Evolutionary conservation across 768 basidiomycete species (phyloP).

Genomic region (Suillus decipiens): DNA sequence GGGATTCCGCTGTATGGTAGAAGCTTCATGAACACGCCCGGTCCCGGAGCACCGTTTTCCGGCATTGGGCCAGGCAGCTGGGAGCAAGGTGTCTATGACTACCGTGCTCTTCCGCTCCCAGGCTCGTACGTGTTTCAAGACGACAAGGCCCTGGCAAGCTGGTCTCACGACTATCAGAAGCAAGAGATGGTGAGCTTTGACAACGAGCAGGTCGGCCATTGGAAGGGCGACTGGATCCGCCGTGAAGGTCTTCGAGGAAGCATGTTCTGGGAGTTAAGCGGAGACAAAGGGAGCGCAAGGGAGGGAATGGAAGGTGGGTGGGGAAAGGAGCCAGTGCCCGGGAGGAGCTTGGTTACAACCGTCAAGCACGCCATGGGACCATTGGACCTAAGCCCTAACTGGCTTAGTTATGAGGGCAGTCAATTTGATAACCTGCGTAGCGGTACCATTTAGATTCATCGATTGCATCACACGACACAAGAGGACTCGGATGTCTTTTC

Average conservation of each 20-base stretch:
- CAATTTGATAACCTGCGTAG: slow-evolving; percentile 79
- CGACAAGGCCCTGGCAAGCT: slow-evolving; percentile 70
- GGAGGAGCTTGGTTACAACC: slow-evolving; percentile 68
- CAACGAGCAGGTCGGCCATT: slow-evolving; percentile 60
- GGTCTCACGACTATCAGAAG: slow-evolving; percentile 74
- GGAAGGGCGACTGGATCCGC: slow-evolving; percentile 83
- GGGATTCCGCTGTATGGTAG: slow-evolving; percentile 95
- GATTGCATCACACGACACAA: background rate
- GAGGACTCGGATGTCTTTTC: slow-evolving; percentile 7
- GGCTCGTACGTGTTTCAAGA: slow-evolving; percentile 69
- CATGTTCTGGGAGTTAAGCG: slow-evolving; percentile 95
- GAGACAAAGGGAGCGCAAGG: slow-evolving; percentile 72
- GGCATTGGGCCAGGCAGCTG: slow-evolving; percentile 88
- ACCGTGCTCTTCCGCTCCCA: slow-evolving; percentile 82
- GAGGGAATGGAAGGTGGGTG: slow-evolving; percentile 74
- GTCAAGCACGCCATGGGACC: slow-evolving; percentile 81
- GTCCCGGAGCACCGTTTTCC: slow-evolving; percentile 76
- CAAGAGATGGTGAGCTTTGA: slow-evolving; percentile 87
- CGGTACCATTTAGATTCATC: slow-evolving; percentile 49
- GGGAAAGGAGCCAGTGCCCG: slow-evolving; percentile 74
- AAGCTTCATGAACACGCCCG: slow-evolving; percentile 82
- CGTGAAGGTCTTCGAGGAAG: slow-evolving; percentile 80
- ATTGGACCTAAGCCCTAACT: slow-evolving; percentile 74
- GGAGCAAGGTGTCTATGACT: slow-evolving; percentile 93
- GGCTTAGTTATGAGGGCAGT: slow-evolving; percentile 76